Evolutionary conservation across 2,329 filamentous ascomycete species (phyloP).

Genomic region (Lasiodiplodia theobromae): DNA sequence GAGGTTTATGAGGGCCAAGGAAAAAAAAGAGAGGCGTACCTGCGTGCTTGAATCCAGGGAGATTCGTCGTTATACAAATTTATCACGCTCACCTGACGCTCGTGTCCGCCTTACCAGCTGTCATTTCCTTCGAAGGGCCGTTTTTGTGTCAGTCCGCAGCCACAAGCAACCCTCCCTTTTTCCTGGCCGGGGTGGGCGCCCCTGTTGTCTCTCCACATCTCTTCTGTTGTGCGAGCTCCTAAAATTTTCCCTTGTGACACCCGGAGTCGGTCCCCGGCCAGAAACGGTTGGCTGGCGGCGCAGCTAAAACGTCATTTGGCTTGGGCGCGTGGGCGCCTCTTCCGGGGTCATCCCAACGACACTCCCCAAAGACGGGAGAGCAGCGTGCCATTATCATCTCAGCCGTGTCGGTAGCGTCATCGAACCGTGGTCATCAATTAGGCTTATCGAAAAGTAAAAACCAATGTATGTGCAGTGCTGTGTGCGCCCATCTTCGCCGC

Average conservation of each 20-base stretch:
- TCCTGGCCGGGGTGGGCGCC: not conserved
- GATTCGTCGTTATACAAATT: not conserved
- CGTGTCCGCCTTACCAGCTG: not conserved
- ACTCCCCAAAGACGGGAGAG: slow-evolving; percentile 2
- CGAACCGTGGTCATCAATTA: slow-evolving; percentile 9
- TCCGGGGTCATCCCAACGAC: slow-evolving; percentile 10
- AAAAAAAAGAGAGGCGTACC: not conserved
- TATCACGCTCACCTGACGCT: slow-evolving; percentile 18
- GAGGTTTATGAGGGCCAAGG: not conserved
- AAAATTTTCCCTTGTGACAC: slow-evolving; percentile 27
- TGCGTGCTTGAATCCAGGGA: slow-evolving; percentile 1
- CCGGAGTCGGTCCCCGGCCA: not conserved
- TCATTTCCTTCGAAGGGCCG: slow-evolving; percentile 19
- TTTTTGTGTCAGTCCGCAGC: slow-evolving; percentile 12
- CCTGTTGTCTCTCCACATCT: slow-evolving; percentile 27
- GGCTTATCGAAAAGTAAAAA: slow-evolving; percentile 7
- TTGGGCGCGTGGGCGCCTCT: not conserved
- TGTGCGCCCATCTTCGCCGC: not conserved
- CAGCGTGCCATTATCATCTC: not conserved
- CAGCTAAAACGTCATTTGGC: slow-evolving; percentile 10
- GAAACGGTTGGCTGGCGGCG: slow-evolving; percentile 7
- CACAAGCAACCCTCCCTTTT: slow-evolving; percentile 7
- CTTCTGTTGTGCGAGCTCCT: slow-evolving; percentile 20
- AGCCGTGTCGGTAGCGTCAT: slow-evolving; percentile 3
- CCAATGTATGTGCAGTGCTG: slow-evolving; percentile 16